These are phyloP conservation scores for Arthroderma sp. DNA, from an alignment of 2,329 filamentous ascomycete species.

Conservation along the genomic window DNA sequence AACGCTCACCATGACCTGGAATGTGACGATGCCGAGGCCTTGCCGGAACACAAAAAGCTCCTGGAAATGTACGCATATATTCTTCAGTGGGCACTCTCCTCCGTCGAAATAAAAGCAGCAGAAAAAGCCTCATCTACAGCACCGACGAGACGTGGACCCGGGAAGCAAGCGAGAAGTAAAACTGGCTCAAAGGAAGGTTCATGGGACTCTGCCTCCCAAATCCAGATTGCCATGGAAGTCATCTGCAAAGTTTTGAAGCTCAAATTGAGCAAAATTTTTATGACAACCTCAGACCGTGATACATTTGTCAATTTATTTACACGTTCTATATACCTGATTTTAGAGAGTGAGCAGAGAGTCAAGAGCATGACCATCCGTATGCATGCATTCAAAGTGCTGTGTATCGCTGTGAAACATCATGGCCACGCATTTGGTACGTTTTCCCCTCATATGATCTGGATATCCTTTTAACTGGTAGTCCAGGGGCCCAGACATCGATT, in stretches of 20 bases:
- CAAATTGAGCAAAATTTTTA: slow-evolving; percentile 82
- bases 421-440: slow-evolving; percentile 78
- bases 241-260: slow-evolving; percentile 95
- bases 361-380: slow-evolving; percentile 84
- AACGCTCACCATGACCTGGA: slow-evolving; percentile 75
- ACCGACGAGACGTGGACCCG: slow-evolving; percentile 58
- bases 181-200: slow-evolving; percentile 53
- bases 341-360: slow-evolving; percentile 85
- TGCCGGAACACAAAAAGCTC: slow-evolving; percentile 77
- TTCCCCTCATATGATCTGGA: background rate
- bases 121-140: slow-evolving; percentile 70
- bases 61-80: slow-evolving; percentile 91
- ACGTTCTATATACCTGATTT: slow-evolving; percentile 78
- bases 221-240: slow-evolving; percentile 76
- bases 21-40: slow-evolving; percentile 75
- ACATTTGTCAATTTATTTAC: slow-evolving; percentile 89
- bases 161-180: slow-evolving; percentile 61
- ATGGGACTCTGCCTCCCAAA: slow-evolving; percentile 81
- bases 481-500: slow-evolving; percentile 91
- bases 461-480: background rate
- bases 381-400: slow-evolving; percentile 94
- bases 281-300: slow-evolving; percentile 91
- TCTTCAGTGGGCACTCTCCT: slow-evolving; percentile 86
- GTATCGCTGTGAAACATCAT: slow-evolving; percentile 93
- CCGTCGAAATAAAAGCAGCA: slow-evolving; percentile 84